Conservation (phyloP, 371 early-diverging fungal genomes). For the Apophysomyces sp. region DNA sequence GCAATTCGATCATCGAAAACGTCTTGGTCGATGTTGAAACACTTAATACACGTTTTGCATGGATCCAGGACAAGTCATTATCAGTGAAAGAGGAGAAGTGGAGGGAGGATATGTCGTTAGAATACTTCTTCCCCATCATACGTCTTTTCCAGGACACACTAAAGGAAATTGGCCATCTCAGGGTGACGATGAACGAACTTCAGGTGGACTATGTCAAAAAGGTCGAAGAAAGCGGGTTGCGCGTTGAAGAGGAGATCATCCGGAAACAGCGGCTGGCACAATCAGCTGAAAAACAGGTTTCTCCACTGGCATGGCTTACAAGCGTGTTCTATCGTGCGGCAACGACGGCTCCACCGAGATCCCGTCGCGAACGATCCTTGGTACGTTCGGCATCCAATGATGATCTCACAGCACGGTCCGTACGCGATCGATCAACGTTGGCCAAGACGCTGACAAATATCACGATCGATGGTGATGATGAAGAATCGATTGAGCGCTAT, state of each 20-base stretch:
- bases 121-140: constrained; percentile 59
- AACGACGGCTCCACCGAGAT: background rate
- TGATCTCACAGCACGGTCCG: background rate
- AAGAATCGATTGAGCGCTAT: background rate
- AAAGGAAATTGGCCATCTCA: constrained; percentile 59
- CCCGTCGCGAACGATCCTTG: background rate
- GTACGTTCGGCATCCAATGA: background rate
- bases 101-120: constrained; percentile 25
- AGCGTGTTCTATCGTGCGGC: constrained; percentile 21
- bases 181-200: constrained; percentile 70
- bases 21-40: constrained; percentile 59
- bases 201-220: constrained; percentile 70
- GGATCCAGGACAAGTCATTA: constrained; percentile 39
- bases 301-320: constrained; percentile 28
- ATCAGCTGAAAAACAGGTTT: constrained; percentile 10
- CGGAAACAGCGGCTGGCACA: constrained; percentile 19
- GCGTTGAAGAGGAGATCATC: constrained; percentile 51
- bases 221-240: constrained; percentile 53
- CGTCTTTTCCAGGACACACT: constrained; percentile 61
- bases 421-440: background rate
- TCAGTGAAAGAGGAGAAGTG: constrained; percentile 16
- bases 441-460: background rate
- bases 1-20: constrained; percentile 73
- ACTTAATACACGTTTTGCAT: constrained; percentile 51
- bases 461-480: background rate